A percentile compares a stretch with the other conserved stretches of the same genome.
Conservation (phyloP, 305 asterid genomes). For the Fraxinus velutina region DNA sequence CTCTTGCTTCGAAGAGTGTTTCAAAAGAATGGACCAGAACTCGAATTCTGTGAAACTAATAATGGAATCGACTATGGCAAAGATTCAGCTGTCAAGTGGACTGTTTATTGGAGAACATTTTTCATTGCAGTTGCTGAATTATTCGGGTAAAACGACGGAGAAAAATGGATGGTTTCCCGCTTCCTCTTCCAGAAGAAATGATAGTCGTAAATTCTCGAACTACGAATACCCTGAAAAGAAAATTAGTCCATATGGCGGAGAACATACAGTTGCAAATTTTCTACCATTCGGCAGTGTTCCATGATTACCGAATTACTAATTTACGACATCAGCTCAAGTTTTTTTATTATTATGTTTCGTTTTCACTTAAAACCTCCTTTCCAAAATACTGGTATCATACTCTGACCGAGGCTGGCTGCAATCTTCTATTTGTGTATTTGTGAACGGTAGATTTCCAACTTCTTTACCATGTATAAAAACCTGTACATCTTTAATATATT, state of each 20-base stretch:
- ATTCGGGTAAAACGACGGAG: slow-evolving; percentile 72
- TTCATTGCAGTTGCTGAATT: slow-evolving; percentile 80
- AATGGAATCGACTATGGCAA: slow-evolving; percentile 85
- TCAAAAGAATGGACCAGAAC: slow-evolving; percentile 69
- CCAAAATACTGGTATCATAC: background rate
- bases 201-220: background rate
- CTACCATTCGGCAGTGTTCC: background rate
- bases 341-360: background rate
- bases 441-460: background rate
- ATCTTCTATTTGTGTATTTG: background rate
- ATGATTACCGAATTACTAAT: background rate
- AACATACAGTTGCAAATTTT: background rate
- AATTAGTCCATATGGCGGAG: background rate
- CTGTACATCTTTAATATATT: background rate
- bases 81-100: slow-evolving; percentile 82
- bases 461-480: background rate
- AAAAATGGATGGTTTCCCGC: slow-evolving; percentile 82
- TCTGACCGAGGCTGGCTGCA: background rate
- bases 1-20: slow-evolving; percentile 82
- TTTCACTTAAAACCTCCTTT: background rate
- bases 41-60: slow-evolving; percentile 48
- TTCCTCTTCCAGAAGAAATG: slow-evolving; percentile 66
- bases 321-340: background rate
- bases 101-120: slow-evolving; percentile 82
- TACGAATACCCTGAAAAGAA: background rate